Evolutionary conservation across 2,329 filamentous ascomycete species (phyloP).

Genomic region (Tolypocladium guangdongense): DNA sequence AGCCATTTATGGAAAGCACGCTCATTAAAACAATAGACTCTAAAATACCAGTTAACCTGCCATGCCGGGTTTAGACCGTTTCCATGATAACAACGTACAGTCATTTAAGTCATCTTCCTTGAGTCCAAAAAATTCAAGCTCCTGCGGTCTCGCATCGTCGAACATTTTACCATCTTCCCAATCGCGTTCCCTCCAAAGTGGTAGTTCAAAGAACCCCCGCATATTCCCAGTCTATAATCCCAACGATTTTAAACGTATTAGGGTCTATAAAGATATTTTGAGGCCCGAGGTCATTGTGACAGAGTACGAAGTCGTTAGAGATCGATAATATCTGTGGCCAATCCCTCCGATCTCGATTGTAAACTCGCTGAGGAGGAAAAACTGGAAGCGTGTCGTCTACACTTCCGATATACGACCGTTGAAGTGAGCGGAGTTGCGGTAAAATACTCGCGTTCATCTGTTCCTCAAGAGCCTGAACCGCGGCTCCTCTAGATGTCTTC

Average conservation of each 20-base stretch:
- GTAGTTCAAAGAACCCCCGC: slow-evolving; percentile 1
- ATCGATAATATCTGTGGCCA: not conserved
- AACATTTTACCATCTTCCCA: not conserved
- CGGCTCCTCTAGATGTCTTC: not conserved
- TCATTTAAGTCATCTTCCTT: not conserved
- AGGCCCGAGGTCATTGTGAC: slow-evolving; percentile 1
- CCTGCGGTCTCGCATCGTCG: not conserved
- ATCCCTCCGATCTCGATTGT: not conserved
- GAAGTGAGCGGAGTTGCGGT: not conserved
- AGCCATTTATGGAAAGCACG: too few species aligned
- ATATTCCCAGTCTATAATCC: not conserved
- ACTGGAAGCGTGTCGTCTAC: not conserved
- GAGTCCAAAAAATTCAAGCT: not conserved
- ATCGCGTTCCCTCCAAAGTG: not conserved
- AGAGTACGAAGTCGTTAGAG: not conserved
- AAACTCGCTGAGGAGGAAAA: not conserved
- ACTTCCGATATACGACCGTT: not conserved
- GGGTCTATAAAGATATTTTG: slow-evolving; percentile 1
- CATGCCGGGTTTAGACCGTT: too few species aligned
- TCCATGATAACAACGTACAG: too few species aligned
- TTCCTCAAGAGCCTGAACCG: not conserved
- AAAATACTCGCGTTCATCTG: not conserved
- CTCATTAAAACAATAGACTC: too few species aligned
- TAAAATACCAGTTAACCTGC: too few species aligned
- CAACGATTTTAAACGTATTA: not conserved